Evolutionary conservation across 192 early-diverging fungal species (phyloP).

Genomic region (Backusella liffmaniae): DNA sequence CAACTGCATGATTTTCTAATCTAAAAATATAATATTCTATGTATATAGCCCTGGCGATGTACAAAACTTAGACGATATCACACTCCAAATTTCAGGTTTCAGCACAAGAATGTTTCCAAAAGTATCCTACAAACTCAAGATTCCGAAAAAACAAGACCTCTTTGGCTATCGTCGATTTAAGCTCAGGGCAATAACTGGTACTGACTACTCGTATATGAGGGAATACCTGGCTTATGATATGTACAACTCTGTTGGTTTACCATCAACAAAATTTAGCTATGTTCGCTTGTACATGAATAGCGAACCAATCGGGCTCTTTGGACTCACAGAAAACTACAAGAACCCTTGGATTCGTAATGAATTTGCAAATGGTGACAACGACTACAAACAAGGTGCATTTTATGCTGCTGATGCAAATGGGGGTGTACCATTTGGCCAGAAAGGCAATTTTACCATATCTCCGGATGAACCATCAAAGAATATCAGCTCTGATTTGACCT

Average conservation of each 20-base stretch:
- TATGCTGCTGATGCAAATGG: background rate
- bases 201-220: background rate
- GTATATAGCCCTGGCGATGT: background rate
- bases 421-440: background rate
- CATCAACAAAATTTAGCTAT: background rate
- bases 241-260: background rate
- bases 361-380: conserved; percentile 27
- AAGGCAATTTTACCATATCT: background rate
- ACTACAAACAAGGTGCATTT: conserved; percentile 9
- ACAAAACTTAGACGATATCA: background rate
- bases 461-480: background rate
- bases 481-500: background rate
- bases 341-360: conserved; percentile 34
- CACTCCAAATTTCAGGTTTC: background rate
- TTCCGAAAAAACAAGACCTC: background rate
- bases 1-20: background rate
- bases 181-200: background rate
- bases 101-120: background rate
- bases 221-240: conserved; percentile 8
- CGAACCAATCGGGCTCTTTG: background rate
- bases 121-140: conserved; percentile 4
- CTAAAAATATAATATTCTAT: background rate
- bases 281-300: background rate
- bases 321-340: conserved; percentile 26
- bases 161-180: conserved; percentile 8